phyloP scores from a whole-genome alignment of 2,329 filamentous ascomycete species.

The Mariannaea elegans region DNA sequence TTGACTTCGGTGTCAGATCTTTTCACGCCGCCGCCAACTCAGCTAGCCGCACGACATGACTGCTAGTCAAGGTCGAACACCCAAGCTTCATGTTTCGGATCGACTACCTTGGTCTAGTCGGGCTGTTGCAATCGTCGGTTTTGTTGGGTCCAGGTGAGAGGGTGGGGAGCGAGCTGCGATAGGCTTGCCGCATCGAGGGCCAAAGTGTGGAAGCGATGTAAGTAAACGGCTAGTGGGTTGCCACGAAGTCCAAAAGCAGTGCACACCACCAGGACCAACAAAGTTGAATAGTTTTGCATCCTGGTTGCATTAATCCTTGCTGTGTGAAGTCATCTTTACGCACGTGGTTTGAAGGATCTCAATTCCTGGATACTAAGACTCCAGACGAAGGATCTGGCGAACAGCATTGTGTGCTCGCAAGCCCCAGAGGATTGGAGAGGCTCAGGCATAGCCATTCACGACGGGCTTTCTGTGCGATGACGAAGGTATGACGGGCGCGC shows the following conservation, averaged over 20 bases:
- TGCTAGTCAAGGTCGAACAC: slow-evolving; percentile 15
- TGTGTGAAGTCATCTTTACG: slow-evolving; percentile 15
- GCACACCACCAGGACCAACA: neutral
- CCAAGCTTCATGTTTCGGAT: slow-evolving; percentile 13
- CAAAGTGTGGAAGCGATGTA: neutral
- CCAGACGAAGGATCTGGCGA: neutral
- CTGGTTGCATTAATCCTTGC: slow-evolving; percentile 8
- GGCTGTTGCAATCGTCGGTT: neutral
- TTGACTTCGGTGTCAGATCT: slow-evolving; percentile 25
- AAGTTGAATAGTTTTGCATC: slow-evolving; percentile 2
- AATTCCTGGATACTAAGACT: neutral
- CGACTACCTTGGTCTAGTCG: slow-evolving; percentile 5
- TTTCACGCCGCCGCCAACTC: slow-evolving; percentile 13
- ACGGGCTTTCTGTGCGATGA: slow-evolving; percentile 29
- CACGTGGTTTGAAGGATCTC: slow-evolving; percentile 13
- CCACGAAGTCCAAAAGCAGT: slow-evolving; percentile 10
- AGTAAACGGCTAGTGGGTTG: slow-evolving; percentile 3
- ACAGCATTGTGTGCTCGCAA: slow-evolving; percentile 9
- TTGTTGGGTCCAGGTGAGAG: neutral
- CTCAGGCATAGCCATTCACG: neutral
- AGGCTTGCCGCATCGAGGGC: slow-evolving; percentile 10
- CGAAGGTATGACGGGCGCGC: slow-evolving; percentile 30
- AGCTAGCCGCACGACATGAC: slow-evolving; percentile 19
- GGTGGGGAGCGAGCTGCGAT: neutral
- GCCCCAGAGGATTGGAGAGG: slow-evolving; percentile 1